phyloP scores from a whole-genome alignment of 768 basidiomycete genomes.

The Suillus placidus region DNA sequence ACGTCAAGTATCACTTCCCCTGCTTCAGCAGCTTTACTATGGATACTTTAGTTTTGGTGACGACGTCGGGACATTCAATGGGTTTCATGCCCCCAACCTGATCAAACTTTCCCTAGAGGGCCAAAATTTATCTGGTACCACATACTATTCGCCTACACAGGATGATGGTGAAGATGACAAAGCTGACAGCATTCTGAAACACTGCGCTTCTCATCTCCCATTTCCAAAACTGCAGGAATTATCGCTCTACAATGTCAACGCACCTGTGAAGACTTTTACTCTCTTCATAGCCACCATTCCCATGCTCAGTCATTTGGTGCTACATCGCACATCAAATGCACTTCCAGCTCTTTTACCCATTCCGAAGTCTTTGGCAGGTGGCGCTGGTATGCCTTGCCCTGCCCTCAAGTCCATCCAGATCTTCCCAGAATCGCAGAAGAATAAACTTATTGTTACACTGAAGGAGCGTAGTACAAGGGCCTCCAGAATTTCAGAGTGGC shows the following conservation, averaged over 20 bases:
- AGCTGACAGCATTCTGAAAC: constrained; percentile 38
- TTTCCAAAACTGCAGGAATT: constrained; percentile 42
- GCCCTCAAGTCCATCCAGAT: constrained; percentile 13
- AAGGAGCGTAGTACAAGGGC: constrained; percentile 9
- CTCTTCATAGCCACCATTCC: constrained; percentile 21
- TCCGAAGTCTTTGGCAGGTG: constrained; percentile 17
- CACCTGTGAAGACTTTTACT: constrained; percentile 14
- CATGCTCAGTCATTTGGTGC: constrained; percentile 21
- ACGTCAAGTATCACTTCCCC: constrained; percentile 35
- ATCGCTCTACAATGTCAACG: constrained; percentile 39
- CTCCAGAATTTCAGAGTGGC: too few species aligned
- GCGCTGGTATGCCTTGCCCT: constrained; percentile 12
- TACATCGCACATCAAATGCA: constrained; percentile 22
- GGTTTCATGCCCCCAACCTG: constrained; percentile 44
- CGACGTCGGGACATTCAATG: constrained; percentile 41
- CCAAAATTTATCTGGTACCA: constrained; percentile 34
- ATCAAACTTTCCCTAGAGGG: constrained; percentile 46
- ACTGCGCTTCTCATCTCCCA: constrained; percentile 29
- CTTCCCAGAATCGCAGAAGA: constrained; percentile 15
- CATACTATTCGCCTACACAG: constrained; percentile 36
- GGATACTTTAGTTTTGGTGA: constrained; percentile 47
- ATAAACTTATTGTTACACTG: constrained; percentile 18
- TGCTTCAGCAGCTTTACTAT: constrained; percentile 42
- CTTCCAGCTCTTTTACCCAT: constrained; percentile 19
- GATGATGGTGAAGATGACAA: constrained; percentile 37